A percentile compares a stretch with the other conserved stretches of the same genome.
These are phyloP conservation scores for Globisporangium ultimum DNA, from an alignment of 352 stramenopile species.

Conservation along the genomic window DNA sequence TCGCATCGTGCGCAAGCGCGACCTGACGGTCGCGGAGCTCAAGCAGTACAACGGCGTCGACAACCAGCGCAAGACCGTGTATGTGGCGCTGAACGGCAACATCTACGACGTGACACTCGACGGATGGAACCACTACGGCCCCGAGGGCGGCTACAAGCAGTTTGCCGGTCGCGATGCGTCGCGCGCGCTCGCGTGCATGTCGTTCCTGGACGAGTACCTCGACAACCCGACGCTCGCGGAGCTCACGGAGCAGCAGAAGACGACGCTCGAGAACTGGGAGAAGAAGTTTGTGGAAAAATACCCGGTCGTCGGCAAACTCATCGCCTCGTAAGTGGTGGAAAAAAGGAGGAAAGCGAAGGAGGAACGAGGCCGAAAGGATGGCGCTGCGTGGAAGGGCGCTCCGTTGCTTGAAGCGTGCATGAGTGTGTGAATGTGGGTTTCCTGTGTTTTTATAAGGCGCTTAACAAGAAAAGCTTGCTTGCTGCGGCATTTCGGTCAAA, in stretches of 20 bases:
- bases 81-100: slow-evolving; percentile 91
- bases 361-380: neutral
- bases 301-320: slow-evolving; percentile 88
- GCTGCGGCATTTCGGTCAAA: neutral
- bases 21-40: slow-evolving; percentile 85
- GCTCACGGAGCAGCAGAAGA: slow-evolving; percentile 90
- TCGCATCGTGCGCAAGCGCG: slow-evolving; percentile 74
- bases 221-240: slow-evolving; percentile 90
- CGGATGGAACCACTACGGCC: slow-evolving; percentile 91
- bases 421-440: neutral
- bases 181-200: slow-evolving; percentile 95
- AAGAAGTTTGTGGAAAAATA: slow-evolving; percentile 96
- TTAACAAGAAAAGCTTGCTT: neutral
- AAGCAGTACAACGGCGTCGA: slow-evolving; percentile 77
- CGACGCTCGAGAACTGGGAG: slow-evolving; percentile 96
- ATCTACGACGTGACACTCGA: slow-evolving; percentile 98
- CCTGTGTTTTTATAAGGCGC: too few species aligned
- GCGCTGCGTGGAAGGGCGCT: neutral
- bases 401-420: neutral
- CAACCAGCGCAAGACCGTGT: slow-evolving; percentile 89
- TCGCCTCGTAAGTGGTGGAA: slow-evolving; percentile 13
- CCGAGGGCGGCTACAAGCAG: slow-evolving; percentile 92
- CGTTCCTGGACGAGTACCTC: slow-evolving; percentile 92
- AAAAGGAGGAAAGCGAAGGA: neutral
- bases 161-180: slow-evolving; percentile 96